Conservation (phyloP, 2,329 filamentous ascomycete genomes). For the Cladosporium sp. region DNA sequence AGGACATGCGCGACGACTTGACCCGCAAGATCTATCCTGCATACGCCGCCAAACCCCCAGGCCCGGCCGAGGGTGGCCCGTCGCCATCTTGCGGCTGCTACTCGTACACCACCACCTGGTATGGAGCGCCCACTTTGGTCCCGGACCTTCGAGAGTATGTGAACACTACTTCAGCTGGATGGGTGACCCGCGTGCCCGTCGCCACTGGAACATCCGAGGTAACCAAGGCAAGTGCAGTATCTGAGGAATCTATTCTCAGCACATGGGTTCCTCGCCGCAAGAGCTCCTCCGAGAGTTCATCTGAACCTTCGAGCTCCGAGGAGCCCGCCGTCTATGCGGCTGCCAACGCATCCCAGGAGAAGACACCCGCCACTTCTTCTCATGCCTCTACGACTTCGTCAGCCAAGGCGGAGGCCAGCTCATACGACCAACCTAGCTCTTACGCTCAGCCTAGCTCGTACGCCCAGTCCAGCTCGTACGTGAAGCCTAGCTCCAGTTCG, state of each 20-base stretch:
- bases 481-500: constrained; percentile 5
- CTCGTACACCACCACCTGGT: constrained; percentile 68
- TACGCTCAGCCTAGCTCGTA: constrained; percentile 22
- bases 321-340: not conserved
- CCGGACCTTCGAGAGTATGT: constrained; percentile 10
- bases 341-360: not conserved
- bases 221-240: not conserved
- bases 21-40: constrained; percentile 6
- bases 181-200: constrained; percentile 10
- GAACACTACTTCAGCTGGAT: constrained; percentile 11
- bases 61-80: constrained; percentile 13
- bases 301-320: not conserved
- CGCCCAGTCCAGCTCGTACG: constrained; percentile 14
- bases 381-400: constrained; percentile 17
- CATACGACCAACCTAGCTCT: constrained; percentile 20
- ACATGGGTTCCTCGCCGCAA: not conserved
- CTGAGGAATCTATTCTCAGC: not conserved
- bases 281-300: not conserved
- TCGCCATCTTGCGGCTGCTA: constrained; percentile 59
- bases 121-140: constrained; percentile 53
- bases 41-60: constrained; percentile 3
- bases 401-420: constrained; percentile 25
- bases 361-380: constrained; percentile 3
- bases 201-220: constrained; percentile 11
- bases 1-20: not conserved